A percentile compares a stretch with the other conserved stretches of the same genome.
Conservation (phyloP, 2,329 filamentous ascomycete genomes). For the Aspergillus neotritici region DNA sequence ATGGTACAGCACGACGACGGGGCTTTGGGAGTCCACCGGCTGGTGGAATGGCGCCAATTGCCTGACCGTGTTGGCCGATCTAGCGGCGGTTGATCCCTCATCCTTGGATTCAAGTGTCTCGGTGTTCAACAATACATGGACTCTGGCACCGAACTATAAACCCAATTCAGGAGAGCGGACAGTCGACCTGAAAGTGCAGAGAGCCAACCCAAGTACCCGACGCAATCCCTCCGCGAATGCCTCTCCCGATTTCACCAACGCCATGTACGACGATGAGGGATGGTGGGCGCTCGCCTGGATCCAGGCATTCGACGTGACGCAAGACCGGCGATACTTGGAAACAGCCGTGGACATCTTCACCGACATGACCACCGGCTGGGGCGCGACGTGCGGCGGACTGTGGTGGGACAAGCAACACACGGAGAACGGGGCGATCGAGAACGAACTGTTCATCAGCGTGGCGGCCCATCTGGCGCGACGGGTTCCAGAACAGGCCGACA, state of each 20-base stretch:
- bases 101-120: not conserved
- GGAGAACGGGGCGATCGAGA: conserved; percentile 1
- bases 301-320: not conserved
- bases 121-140: no score
- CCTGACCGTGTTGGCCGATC: conserved; percentile 1
- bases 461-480: conserved; percentile 1
- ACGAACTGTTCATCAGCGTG: conserved; percentile 1
- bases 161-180: no score
- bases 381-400: not conserved
- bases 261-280: conserved; percentile 2
- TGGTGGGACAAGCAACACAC: conserved; percentile 2
- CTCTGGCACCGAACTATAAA: no score
- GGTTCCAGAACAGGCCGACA: not conserved
- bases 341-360: not conserved
- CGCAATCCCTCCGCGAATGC: not conserved
- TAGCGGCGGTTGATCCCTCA: not conserved
- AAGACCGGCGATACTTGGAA: not conserved
- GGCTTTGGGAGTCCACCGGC: conserved; percentile 1
- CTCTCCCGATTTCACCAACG: not conserved
- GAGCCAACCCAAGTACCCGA: no score
- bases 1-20: conserved; percentile 1
- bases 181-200: no score
- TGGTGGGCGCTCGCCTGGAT: conserved; percentile 4
- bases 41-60: conserved; percentile 6
- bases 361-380: not conserved